A percentile compares a stretch with the other conserved stretches of the same genome.
These are phyloP conservation scores for Atalantia buxifolia DNA, from an alignment of 345 rosid species.

Conservation along the genomic window DNA sequence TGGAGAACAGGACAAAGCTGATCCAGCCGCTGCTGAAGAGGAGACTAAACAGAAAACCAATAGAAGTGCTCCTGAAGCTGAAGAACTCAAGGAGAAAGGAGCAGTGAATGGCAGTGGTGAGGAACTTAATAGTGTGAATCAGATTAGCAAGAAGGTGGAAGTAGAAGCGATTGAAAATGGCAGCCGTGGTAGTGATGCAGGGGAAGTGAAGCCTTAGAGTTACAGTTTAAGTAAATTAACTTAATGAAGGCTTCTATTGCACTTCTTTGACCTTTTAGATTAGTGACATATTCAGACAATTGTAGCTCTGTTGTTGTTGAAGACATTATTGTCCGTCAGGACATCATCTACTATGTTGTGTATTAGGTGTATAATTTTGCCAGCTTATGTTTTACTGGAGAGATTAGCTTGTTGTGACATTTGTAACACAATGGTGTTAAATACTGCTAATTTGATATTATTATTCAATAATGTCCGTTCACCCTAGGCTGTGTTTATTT, in stretches of 20 bases:
- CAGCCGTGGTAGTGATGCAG: constrained; percentile 21
- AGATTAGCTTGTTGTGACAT: neutral
- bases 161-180: constrained; percentile 39
- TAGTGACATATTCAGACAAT: constrained; percentile 14
- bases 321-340: constrained; percentile 27
- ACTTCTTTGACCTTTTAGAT: constrained; percentile 15
- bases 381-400: constrained; percentile 16
- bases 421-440: constrained; percentile 16
- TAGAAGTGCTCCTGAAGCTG: constrained; percentile 19
- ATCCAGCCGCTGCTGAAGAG: constrained; percentile 5
- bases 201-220: constrained; percentile 29
- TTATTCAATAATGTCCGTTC: neutral
- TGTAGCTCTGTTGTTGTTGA: constrained; percentile 26
- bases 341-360: constrained; percentile 12
- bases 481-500: neutral
- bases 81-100: constrained; percentile 26
- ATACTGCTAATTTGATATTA: constrained; percentile 14
- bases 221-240: constrained; percentile 13
- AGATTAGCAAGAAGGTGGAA: constrained; percentile 26
- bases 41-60: constrained; percentile 9
- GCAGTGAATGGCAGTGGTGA: constrained; percentile 17
- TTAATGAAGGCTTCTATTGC: constrained; percentile 11
- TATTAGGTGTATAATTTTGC: constrained; percentile 29
- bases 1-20: constrained; percentile 19
- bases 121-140: constrained; percentile 9